Conservation (phyloP, 2,329 filamentous ascomycete species). For the Neurospora sp. region DNA sequence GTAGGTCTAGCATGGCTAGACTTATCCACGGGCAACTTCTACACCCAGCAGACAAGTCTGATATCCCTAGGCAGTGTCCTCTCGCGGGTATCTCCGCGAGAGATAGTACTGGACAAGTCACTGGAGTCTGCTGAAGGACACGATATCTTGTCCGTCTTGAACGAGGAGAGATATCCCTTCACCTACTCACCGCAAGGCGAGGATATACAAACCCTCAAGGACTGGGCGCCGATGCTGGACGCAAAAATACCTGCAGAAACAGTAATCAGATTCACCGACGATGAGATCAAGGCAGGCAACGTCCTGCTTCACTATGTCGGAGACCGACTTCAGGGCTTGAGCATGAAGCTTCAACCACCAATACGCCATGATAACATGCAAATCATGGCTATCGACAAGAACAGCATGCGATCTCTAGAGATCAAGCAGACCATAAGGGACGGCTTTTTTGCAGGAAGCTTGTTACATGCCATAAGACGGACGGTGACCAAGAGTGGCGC, state of each 20-base stretch:
- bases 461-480: conserved; percentile 79
- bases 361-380: conserved; percentile 62
- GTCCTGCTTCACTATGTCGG: conserved; percentile 78
- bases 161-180: conserved; percentile 65
- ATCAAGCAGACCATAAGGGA: conserved; percentile 81
- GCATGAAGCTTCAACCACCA: conserved; percentile 76
- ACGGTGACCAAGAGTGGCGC: conserved; percentile 90
- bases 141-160: conserved; percentile 55
- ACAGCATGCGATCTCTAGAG: conserved; percentile 80
- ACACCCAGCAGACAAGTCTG: conserved; percentile 66
- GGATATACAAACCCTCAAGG: conserved; percentile 36
- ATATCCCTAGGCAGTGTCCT: conserved; percentile 68
- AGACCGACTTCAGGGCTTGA: conserved; percentile 64
- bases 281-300: conserved; percentile 68
- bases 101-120: conserved; percentile 67
- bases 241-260: conserved; percentile 49
- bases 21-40: conserved; percentile 89
- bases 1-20: conserved; percentile 90
- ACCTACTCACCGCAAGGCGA: conserved; percentile 52
- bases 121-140: conserved; percentile 48
- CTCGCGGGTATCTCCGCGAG: conserved; percentile 71
- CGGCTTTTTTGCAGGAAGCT: conserved; percentile 65
- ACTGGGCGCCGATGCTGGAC: conserved; percentile 73
- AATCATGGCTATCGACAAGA: conserved; percentile 85
- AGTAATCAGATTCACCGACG: conserved; percentile 46